phyloP scores from a whole-genome alignment of 768 basidiomycete genomes.

The Sporobolomyces pararoseus region DNA sequence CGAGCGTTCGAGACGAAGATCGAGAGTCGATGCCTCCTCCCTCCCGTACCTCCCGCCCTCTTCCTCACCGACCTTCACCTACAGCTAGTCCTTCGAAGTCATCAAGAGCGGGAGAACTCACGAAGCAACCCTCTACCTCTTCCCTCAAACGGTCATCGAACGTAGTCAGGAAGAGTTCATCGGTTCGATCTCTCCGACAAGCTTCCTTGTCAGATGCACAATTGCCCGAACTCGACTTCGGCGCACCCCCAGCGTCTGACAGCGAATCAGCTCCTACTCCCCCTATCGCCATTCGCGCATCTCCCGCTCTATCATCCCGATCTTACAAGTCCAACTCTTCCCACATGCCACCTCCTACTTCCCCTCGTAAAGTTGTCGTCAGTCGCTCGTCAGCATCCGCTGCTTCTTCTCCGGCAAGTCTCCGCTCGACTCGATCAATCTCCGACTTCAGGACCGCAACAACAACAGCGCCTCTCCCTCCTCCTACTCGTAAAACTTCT shows the following conservation, averaged over 20 bases:
- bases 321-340: slow-evolving; percentile 8
- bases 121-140: slow-evolving; percentile 21
- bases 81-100: background rate
- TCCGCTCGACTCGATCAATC: slow-evolving; percentile 31
- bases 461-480: background rate
- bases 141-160: slow-evolving; percentile 28
- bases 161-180: slow-evolving; percentile 18
- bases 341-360: background rate
- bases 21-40: background rate
- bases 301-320: slow-evolving; percentile 6
- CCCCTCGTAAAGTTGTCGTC: slow-evolving; percentile 23
- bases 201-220: background rate
- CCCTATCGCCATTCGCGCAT: background rate
- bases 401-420: slow-evolving; percentile 4
- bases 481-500: slow-evolving; percentile 12
- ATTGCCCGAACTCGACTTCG: slow-evolving; percentile 1
- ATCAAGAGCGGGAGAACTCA: background rate
- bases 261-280: slow-evolving; percentile 6
- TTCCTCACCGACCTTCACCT: slow-evolving; percentile 12
- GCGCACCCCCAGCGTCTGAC: background rate
- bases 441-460: slow-evolving; percentile 19
- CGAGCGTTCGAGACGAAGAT: background rate
- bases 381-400: slow-evolving; percentile 11
- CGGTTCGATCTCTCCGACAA: slow-evolving; percentile 20
- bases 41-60: slow-evolving; percentile 9